Evolutionary conservation across 2,329 filamentous ascomycete species (phyloP).

Genomic region (Nemania serpens): DNA sequence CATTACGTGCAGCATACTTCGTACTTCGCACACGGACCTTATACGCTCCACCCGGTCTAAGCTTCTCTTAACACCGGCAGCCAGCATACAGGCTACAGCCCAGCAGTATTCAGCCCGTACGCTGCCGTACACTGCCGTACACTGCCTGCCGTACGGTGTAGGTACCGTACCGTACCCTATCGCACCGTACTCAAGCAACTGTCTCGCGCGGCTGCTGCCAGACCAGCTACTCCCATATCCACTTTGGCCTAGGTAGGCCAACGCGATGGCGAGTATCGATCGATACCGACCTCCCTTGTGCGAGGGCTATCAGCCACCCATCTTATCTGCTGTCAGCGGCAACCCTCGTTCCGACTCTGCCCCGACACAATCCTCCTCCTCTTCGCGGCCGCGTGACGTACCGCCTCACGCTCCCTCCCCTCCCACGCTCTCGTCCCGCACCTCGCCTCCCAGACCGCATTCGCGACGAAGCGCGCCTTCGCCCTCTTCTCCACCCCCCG

Average conservation of each 20-base stretch:
- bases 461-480: constrained; percentile 50
- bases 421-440: constrained; percentile 59
- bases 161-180: background rate
- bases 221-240: constrained; percentile 5
- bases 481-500: constrained; percentile 47
- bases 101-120: too few relatives aligned
- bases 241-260: constrained; percentile 25
- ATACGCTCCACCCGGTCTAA: constrained; percentile 11
- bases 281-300: constrained; percentile 59
- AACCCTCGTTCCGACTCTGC: constrained; percentile 41
- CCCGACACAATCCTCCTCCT: constrained; percentile 51
- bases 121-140: background rate
- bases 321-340: constrained; percentile 42
- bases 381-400: constrained; percentile 57
- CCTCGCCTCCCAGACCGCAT: constrained; percentile 53
- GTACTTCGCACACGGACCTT: too few relatives aligned
- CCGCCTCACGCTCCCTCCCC: constrained; percentile 67
- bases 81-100: background rate
- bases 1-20: too few relatives aligned
- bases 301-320: constrained; percentile 62
- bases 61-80: background rate
- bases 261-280: constrained; percentile 63
- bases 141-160: too few relatives aligned
- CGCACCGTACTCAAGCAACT: background rate
- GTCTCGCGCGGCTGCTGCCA: constrained; percentile 5